These are phyloP conservation scores for Sclerotinia borealis DNA, from an alignment of 2,329 filamentous ascomycete species.

Conservation along the genomic window DNA sequence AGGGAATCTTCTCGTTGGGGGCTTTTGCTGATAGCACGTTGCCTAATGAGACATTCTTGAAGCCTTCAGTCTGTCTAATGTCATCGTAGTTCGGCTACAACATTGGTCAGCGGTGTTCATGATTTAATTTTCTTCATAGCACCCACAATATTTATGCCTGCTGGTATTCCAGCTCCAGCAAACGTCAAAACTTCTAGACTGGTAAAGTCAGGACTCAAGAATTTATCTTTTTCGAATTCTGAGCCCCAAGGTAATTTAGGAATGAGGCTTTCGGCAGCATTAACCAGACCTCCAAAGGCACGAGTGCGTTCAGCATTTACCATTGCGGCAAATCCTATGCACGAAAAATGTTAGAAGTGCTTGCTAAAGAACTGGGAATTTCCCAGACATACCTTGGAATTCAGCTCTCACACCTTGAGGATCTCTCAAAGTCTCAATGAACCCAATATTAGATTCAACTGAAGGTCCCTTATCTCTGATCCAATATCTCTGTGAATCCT, in stretches of 20 bases:
- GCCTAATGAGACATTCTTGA: slow-evolving; percentile 90
- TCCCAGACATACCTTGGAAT: slow-evolving; percentile 59
- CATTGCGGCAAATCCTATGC: slow-evolving; percentile 58
- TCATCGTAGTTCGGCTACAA: slow-evolving; percentile 60
- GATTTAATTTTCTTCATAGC: neutral
- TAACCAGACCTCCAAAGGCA: slow-evolving; percentile 80
- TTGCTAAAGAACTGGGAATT: neutral
- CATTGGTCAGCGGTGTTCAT: neutral
- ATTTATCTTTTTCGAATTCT: slow-evolving; percentile 94
- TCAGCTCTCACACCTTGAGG: slow-evolving; percentile 75
- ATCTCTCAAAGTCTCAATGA: slow-evolving; percentile 81
- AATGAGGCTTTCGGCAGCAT: slow-evolving; percentile 74
- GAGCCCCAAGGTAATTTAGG: slow-evolving; percentile 81
- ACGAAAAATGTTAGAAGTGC: neutral
- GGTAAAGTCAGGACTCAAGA: slow-evolving; percentile 92
- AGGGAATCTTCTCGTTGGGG: slow-evolving; percentile 85
- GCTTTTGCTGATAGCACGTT: slow-evolving; percentile 90
- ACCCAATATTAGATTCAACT: slow-evolving; percentile 76
- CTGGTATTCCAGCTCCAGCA: slow-evolving; percentile 56
- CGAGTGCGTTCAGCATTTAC: slow-evolving; percentile 87
- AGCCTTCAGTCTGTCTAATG: slow-evolving; percentile 75
- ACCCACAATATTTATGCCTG: slow-evolving; percentile 54
- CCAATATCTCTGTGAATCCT: slow-evolving; percentile 75
- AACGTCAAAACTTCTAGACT: slow-evolving; percentile 89
- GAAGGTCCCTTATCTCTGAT: slow-evolving; percentile 76